Base-by-base conservation (phyloP, 768 basidiomycete genomes). In the Lanmaoa rubissima region DNA sequence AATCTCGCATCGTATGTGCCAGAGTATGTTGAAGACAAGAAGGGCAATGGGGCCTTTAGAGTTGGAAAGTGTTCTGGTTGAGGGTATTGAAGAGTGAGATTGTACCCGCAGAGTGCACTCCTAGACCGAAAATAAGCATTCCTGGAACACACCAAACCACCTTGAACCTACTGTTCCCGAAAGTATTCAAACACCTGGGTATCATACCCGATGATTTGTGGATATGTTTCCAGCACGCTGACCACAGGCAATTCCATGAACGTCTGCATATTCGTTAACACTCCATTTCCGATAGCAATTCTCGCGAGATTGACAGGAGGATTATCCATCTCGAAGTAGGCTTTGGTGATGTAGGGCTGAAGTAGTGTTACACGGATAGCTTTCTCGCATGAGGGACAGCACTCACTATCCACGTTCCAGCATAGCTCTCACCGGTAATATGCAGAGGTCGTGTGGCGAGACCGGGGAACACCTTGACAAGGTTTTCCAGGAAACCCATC, bases 341-440 rank as follows among this genome's bases (percentile, higher is more conserved):
- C 71, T 69, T 88, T 87, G 57, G 85, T 75, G 63, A 90, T 90
- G 64, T 90, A 89, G 4, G 88, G 87, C 86, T 89, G 17, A 84
- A 74, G 9, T 3, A 4, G 28, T n/a, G 14, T 53, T 24, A n/a
- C 3, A 43, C 10, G 19, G 10, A 48, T 38, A 36, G 21, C 9
- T 34, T 13, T 16, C n/a, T 14, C 12, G n/a, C 3, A 28, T 28
- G 5, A 28, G 28, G 28, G 28, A 28, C 28, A 28, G 28, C 28
- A 28, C 28, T 28, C 7, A 28, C 28, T 28, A 28, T 28, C 4
- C 5, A 28, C 28, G 28, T 28, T 28, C 28, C 28, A 28, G 28
- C 39, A n/a, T n/a, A n/a, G n/a, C n/a, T n/a, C n/a, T n/a, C n/a
- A n/a, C n/a, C n/a, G n/a, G n/a, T n/a, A n/a, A n/a, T n/a, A n/a